Percentiles rank a stretch among this genome's conserved stretches.
phyloP scores from a whole-genome alignment of 1,284 basidiomycete species.

The Boletellus deceptivus region DNA sequence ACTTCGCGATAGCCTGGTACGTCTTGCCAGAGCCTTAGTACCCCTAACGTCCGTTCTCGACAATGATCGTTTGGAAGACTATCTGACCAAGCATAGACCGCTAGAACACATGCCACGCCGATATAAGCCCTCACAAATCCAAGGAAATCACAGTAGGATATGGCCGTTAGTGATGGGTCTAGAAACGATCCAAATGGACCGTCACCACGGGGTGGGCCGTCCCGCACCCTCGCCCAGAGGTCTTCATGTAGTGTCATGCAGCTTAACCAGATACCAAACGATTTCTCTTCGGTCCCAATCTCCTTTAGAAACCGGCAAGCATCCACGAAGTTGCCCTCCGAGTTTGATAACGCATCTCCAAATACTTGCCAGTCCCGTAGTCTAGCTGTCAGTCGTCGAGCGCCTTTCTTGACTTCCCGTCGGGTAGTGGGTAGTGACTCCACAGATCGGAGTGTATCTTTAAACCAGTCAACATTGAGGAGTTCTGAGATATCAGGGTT shows the following conservation, averaged over 20 bases:
- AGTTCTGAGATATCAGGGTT: conserved; percentile 59
- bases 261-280: conserved; percentile 68
- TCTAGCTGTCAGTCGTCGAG: conserved; percentile 46
- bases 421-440: conserved; percentile 40
- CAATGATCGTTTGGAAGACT: conserved; percentile 64
- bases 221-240: conserved; percentile 34
- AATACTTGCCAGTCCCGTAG: conserved; percentile 60
- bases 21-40: conserved; percentile 69
- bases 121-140: conserved; percentile 61
- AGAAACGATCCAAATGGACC: conserved; percentile 17
- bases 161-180: conserved; percentile 17
- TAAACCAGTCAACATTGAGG: conserved; percentile 35
- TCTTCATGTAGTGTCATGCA: conserved; percentile 59
- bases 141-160: conserved; percentile 59
- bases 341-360: conserved; percentile 56
- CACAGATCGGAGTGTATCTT: conserved; percentile 42
- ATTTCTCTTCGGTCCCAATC: conserved; percentile 58
- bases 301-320: conserved; percentile 54
- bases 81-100: conserved; percentile 77
- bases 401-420: conserved; percentile 41
- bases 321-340: conserved; percentile 45
- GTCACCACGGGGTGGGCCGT: conserved; percentile 10
- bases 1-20: conserved; percentile 36
- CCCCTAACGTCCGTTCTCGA: conserved; percentile 58
- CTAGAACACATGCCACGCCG: conserved; percentile 65